Percentiles rank a stretch among this genome's conserved stretches.
phyloP scores from a whole-genome alignment of 108 stramenopile species.

The Fragilaria radians region DNA sequence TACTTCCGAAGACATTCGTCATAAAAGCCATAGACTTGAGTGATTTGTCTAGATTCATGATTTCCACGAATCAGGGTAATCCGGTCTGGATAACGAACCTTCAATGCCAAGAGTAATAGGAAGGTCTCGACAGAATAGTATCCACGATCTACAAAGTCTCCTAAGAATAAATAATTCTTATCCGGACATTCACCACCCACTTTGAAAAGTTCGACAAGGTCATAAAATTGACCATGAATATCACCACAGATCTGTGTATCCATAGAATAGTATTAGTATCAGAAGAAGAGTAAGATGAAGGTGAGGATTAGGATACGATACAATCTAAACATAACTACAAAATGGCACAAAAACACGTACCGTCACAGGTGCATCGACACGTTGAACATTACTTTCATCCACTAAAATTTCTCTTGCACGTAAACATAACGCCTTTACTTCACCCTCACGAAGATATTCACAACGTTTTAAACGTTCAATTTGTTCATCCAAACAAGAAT shows the following conservation, averaged over 20 bases:
- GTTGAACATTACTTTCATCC: constrained; percentile 91
- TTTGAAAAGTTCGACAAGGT: constrained; percentile 81
- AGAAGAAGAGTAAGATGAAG: no score
- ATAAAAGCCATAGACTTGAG: constrained; percentile 94
- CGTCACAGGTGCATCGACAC: constrained; percentile 90
- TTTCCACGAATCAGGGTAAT: constrained; percentile 90
- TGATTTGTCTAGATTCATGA: constrained; percentile 92
- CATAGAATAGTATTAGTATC: no score
- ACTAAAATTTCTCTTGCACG: constrained; percentile 92
- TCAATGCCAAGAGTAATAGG: constrained; percentile 81
- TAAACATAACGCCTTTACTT: constrained; percentile 96
- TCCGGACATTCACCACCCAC: constrained; percentile 78
- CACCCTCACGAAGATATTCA: constrained; percentile 96
- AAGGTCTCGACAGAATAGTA: constrained; percentile 92
- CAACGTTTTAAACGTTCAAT: constrained; percentile 93
- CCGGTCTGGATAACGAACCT: constrained; percentile 81
- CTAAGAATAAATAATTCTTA: constrained; percentile 89
- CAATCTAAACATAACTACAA: not conserved
- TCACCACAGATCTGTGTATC: constrained; percentile 78
- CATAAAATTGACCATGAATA: constrained; percentile 94
- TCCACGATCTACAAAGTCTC: constrained; percentile 93
- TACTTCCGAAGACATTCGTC: constrained; percentile 89
- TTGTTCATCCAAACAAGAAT: constrained; percentile 77
- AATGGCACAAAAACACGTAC: no score
- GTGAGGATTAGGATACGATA: no score